These are phyloP conservation scores for Candida glucosophila DNA, from an alignment of 1,139 yeast species.

Conservation along the genomic window DNA sequence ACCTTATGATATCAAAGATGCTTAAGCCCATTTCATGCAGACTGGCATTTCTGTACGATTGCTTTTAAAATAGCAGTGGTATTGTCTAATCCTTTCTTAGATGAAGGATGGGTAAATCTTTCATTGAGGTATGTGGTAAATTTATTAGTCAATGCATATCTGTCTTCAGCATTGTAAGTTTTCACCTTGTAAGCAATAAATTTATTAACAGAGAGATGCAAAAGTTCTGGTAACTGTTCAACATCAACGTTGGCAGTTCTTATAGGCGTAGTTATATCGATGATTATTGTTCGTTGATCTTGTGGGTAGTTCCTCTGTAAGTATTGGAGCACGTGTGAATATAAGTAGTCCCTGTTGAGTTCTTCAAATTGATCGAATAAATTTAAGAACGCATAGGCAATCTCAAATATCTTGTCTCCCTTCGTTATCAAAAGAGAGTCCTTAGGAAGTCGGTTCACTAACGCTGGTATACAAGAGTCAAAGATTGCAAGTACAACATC, in stretches of 20 bases:
- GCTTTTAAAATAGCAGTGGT: slow-evolving; percentile 26
- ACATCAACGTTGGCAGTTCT: slow-evolving; percentile 38
- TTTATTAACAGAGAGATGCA: slow-evolving; percentile 66
- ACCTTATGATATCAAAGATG: too few relatives aligned
- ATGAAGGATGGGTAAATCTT: slow-evolving; percentile 14
- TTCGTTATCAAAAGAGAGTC: slow-evolving; percentile 16
- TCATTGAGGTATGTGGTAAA: slow-evolving; percentile 33
- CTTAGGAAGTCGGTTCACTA: slow-evolving; percentile 26
- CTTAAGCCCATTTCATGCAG: too few relatives aligned
- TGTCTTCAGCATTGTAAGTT: slow-evolving; percentile 20
- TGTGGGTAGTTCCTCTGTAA: slow-evolving; percentile 31
- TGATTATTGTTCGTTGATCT: slow-evolving; percentile 34
- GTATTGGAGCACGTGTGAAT: slow-evolving; percentile 52
- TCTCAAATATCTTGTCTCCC: slow-evolving; percentile 31
- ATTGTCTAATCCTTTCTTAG: slow-evolving; percentile 12
- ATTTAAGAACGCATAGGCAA: slow-evolving; percentile 39
- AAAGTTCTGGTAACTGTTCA: slow-evolving; percentile 42
- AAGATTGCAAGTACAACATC: slow-evolving; percentile 79
- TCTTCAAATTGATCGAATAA: slow-evolving; percentile 61
- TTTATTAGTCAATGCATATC: slow-evolving; percentile 33
- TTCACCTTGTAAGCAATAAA: slow-evolving; percentile 54
- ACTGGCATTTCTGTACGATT: slow-evolving; percentile 30
- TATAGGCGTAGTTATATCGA: slow-evolving; percentile 62
- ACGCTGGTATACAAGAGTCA: slow-evolving; percentile 58
- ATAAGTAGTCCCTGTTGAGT: slow-evolving; percentile 60